Conservation (phyloP, 176 grass and related monocot genomes). For the Oropetium thomaeum region DNA sequence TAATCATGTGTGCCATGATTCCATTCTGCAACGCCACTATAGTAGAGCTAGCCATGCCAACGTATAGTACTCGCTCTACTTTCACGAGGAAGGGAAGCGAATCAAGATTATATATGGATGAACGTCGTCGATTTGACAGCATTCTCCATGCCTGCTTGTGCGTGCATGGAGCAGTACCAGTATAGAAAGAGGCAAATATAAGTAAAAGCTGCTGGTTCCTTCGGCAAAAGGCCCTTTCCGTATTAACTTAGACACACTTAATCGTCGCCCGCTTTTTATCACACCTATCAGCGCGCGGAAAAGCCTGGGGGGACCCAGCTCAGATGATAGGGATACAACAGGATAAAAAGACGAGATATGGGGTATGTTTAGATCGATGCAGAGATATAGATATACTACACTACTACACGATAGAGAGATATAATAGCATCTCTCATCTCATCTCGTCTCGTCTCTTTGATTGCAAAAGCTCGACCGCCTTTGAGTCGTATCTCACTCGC, state of each 20-base stretch:
- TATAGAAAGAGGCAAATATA: conserved; percentile 11
- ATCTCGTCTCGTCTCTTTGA: conserved; percentile 37
- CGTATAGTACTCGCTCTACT: neutral
- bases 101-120: neutral
- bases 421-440: conserved; percentile 28
- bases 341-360: conserved; percentile 44
- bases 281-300: conserved; percentile 37
- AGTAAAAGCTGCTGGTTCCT: neutral
- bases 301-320: conserved; percentile 31
- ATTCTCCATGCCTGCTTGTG: neutral
- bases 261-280: conserved; percentile 56
- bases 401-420: conserved; percentile 2
- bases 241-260: conserved; percentile 7
- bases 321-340: conserved; percentile 19
- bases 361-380: neutral
- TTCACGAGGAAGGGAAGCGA: no score
- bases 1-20: conserved; percentile 62
- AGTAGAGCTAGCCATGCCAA: neutral
- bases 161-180: neutral
- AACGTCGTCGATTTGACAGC: neutral
- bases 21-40: conserved; percentile 18
- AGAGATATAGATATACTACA: no score
- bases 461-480: conserved; percentile 39
- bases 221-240: conserved; percentile 43
- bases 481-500: conserved; percentile 32